A percentile compares a stretch with the other conserved stretches of the same genome.
phyloP scores from a whole-genome alignment of 305 asterid genomes.

The Nicotiana rustica region DNA sequence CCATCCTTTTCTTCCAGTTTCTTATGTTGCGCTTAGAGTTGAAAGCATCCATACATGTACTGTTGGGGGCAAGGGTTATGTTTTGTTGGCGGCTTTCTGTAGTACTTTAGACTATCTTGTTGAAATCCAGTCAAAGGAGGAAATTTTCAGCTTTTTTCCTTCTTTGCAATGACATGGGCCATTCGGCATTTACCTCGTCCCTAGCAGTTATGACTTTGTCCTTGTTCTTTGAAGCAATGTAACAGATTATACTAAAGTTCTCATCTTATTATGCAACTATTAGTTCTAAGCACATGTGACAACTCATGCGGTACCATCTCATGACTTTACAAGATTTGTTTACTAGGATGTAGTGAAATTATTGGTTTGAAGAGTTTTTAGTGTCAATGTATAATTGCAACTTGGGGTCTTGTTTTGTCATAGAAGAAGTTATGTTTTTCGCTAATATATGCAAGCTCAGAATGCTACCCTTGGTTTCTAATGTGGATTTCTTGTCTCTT shows the following conservation, averaged over 20 bases:
- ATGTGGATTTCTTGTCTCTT: conserved; percentile 13
- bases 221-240: conserved; percentile 28
- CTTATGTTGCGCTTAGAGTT: conserved; percentile 21
- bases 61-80: conserved; percentile 11
- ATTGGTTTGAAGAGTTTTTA: conserved; percentile 12
- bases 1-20: not conserved
- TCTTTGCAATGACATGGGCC: not conserved
- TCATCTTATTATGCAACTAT: not conserved
- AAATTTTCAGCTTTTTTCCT: not conserved
- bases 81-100: conserved; percentile 17
- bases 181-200: conserved; percentile 14
- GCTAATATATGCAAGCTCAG: not conserved
- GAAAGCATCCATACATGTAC: conserved; percentile 21
- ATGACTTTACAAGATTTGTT: not conserved
- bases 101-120: not conserved
- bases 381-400: not conserved
- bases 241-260: not conserved
- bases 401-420: not conserved
- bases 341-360: conserved; percentile 20
- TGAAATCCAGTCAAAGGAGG: not conserved
- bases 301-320: not conserved
- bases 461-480: conserved; percentile 23
- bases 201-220: conserved; percentile 23
- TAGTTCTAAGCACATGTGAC: not conserved
- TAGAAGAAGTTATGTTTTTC: not conserved